Evolutionary conservation across 116 monocot species (phyloP).

Genomic region (Papilionanthe hybrid): DNA sequence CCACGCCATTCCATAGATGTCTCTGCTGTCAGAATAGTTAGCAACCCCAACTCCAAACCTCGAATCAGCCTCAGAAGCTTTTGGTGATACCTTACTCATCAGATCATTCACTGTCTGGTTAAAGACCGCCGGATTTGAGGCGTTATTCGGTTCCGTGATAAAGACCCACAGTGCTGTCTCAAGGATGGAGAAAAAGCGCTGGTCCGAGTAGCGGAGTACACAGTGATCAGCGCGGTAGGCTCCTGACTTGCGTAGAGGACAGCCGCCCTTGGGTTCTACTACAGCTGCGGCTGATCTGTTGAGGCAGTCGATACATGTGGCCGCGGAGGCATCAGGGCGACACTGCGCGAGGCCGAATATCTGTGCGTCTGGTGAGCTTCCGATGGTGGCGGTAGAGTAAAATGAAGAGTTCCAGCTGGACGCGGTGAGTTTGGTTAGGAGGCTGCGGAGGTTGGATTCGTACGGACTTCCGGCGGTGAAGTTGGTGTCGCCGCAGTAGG

Average conservation of each 20-base stretch:
- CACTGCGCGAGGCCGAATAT: constrained; percentile 1
- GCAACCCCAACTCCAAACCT: no score
- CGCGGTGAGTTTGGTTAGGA: background rate
- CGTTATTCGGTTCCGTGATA: background rate
- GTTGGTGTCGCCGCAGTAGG: background rate
- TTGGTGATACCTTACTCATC: no score
- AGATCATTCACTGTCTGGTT: no score
- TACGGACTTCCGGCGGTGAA: background rate
- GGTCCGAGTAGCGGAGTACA: constrained; percentile 1
- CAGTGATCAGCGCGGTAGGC: background rate
- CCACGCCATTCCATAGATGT: background rate
- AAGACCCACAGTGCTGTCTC: background rate
- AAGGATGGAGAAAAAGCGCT: background rate
- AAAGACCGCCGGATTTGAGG: no score
- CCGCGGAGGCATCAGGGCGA: background rate
- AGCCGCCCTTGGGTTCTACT: background rate
- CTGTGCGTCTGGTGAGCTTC: background rate
- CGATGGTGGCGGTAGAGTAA: background rate
- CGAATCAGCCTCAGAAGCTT: no score
- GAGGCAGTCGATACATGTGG: no score
- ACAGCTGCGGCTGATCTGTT: background rate
- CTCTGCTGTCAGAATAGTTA: no score
- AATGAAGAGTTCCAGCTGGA: background rate
- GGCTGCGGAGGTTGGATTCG: constrained; percentile 2
- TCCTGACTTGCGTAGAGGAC: background rate